Evolutionary conservation across 352 stramenopile genomes (phyloP), one percentile per base, ranked within the genome.

Genomic region (Globisporangium radiosum): DNA sequence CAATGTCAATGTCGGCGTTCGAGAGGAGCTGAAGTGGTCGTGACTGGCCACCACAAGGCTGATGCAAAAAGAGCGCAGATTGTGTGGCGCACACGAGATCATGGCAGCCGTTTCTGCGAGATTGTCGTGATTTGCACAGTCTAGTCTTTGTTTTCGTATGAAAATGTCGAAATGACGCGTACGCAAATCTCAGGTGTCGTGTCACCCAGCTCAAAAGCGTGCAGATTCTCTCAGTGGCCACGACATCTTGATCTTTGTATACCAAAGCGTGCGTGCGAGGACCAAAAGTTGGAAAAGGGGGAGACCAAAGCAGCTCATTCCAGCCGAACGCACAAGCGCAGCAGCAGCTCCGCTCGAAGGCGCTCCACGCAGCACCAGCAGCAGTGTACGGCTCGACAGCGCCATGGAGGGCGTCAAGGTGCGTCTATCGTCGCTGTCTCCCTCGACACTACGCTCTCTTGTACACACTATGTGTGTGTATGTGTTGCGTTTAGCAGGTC

Each of bases 351-450:
- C 10, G 39, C 39, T 13, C 39, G 39, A 43, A 11, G 7, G 39
- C 39, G 43, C n/a, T 47, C 42, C 8, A 14, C 42, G 11, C 43
- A 47, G 11, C 39, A 43, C 7, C 7, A 8, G 39, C 42, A 47
- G 43, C 43, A 47, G 43, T 15, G 43, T 15, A 15, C n/a, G 43
- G n/a, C 43, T 11, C 43, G 43, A 47, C 11, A 47, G 43, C 43
- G 43, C 43, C 60, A 87, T 85, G 74, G 76, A 85, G 60, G 76
- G 76, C 47, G 77, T 87, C 53, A 87, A 87, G 72, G 76, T 85
- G 56, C 56, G 58, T 37, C 14, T 37, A 45, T 25, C 49, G 11
- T 52, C 17, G 11, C 5, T n/a, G 3, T 5, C 43, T 15, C 6
- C 13, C 42, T 17, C 13, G 43, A 33, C 43, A 17, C 11, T 0